Conservation (phyloP, 2,329 filamentous ascomycete genomes). For the Colletotrichum sidae region DNA sequence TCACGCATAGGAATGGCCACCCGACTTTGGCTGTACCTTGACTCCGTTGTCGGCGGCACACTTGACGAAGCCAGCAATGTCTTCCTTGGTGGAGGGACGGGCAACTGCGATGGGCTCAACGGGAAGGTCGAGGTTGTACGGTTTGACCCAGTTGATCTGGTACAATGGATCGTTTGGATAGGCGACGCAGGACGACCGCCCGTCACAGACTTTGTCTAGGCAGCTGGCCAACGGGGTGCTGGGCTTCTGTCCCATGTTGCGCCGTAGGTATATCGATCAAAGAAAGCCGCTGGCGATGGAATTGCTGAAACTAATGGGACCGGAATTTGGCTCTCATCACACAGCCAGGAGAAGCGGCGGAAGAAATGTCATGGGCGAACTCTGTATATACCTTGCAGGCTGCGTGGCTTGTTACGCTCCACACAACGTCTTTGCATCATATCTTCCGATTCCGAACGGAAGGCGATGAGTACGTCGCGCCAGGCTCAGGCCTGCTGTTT, state of each 20-base stretch:
- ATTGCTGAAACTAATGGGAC: too few relatives aligned
- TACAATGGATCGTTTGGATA: slow-evolving; percentile 58
- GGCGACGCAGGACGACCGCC: slow-evolving; percentile 58
- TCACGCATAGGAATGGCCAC: slow-evolving; percentile 73
- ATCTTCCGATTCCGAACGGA: too few relatives aligned
- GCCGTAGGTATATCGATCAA: slow-evolving; percentile 1
- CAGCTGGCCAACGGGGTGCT: slow-evolving; percentile 57
- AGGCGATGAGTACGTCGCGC: too few relatives aligned
- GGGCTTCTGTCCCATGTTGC: slow-evolving; percentile 55
- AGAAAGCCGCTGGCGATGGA: not conserved
- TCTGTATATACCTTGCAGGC: too few relatives aligned
- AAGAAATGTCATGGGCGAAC: too few relatives aligned
- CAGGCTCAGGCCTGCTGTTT: not conserved
- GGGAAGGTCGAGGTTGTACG: slow-evolving; percentile 63
- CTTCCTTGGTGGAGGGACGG: slow-evolving; percentile 61
- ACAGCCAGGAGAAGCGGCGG: too few relatives aligned
- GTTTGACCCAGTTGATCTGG: slow-evolving; percentile 61
- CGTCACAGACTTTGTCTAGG: slow-evolving; percentile 59
- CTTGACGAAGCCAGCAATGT: slow-evolving; percentile 68
- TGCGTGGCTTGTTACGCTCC: too few relatives aligned
- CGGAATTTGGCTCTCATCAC: too few relatives aligned
- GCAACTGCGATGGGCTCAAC: slow-evolving; percentile 68
- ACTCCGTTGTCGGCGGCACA: slow-evolving; percentile 63
- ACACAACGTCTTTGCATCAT: too few relatives aligned
- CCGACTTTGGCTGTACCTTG: slow-evolving; percentile 71